Evolutionary conservation across 306 rosid genomes (phyloP).

Genomic region (Rosa rugosa): DNA sequence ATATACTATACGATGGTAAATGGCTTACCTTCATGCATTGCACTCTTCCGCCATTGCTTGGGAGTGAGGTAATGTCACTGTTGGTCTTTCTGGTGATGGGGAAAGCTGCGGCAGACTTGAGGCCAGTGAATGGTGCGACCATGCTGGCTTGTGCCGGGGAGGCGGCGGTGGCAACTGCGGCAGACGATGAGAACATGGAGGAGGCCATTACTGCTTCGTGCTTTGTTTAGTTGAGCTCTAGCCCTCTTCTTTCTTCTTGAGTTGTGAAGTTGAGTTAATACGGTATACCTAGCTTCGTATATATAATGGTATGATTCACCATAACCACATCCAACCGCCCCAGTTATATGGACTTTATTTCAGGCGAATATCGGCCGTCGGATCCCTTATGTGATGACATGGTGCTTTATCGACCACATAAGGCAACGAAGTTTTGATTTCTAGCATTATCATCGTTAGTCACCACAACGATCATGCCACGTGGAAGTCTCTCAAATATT

Average conservation of each 20-base stretch:
- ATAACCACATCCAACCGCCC: not conserved
- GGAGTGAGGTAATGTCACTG: constrained; percentile 60
- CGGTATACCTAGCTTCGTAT: not conserved
- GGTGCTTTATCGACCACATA: constrained; percentile 7
- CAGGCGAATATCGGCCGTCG: not conserved
- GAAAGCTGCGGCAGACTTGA: constrained; percentile 53
- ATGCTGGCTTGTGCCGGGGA: constrained; percentile 49
- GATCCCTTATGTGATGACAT: not conserved
- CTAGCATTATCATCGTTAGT: constrained; percentile 1
- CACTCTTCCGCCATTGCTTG: constrained; percentile 70
- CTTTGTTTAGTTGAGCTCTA: not conserved
- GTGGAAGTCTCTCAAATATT: not conserved
- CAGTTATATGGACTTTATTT: not conserved
- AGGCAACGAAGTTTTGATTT: constrained; percentile 3
- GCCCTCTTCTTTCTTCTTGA: not conserved
- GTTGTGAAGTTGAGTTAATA: not conserved
- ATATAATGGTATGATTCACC: not conserved
- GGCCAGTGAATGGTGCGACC: constrained; percentile 66
- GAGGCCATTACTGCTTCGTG: constrained; percentile 48
- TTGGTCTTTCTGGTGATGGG: constrained; percentile 48
- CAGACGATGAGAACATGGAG: constrained; percentile 55
- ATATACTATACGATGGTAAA: too few relatives aligned
- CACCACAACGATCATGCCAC: constrained; percentile 6
- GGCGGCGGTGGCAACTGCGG: constrained; percentile 39
- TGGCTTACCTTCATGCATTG: constrained; percentile 57